Conservation (phyloP, 192 early-diverging fungal genomes). For the Coemansia sp. region DNA sequence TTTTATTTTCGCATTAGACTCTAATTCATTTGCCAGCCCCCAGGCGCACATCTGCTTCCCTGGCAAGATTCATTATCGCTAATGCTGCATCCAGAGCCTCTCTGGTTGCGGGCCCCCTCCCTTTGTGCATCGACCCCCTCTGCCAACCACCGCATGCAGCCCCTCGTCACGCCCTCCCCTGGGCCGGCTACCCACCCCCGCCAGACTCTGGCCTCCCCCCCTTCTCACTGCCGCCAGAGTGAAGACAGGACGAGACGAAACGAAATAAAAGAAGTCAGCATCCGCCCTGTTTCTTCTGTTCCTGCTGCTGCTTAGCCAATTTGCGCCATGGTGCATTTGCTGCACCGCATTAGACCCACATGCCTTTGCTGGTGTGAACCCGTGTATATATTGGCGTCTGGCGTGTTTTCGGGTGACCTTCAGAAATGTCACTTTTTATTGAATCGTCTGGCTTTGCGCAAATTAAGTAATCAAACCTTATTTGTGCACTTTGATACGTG, state of each 20-base stretch:
- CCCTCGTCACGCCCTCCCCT: conserved; percentile 9
- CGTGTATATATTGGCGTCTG: neutral
- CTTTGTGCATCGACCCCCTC: conserved; percentile 8
- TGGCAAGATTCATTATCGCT: conserved; percentile 43
- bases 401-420: neutral
- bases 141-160: conserved; percentile 12
- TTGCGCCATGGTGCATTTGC: neutral
- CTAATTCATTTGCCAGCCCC: conserved; percentile 43
- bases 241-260: too few relatives aligned
- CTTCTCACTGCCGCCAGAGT: neutral
- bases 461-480: neutral
- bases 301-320: neutral
- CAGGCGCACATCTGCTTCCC: conserved; percentile 23
- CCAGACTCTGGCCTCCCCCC: neutral
- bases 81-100: conserved; percentile 35
- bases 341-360: neutral
- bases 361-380: neutral
- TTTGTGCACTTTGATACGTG: neutral
- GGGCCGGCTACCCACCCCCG: neutral
- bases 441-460: neutral
- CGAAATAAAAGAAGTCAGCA: too few relatives aligned
- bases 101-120: conserved; percentile 11
- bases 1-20: conserved; percentile 20
- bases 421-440: neutral
- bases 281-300: neutral